phyloP scores from a whole-genome alignment of 164 flowering plant genomes.

The Berberis vulgaris region DNA sequence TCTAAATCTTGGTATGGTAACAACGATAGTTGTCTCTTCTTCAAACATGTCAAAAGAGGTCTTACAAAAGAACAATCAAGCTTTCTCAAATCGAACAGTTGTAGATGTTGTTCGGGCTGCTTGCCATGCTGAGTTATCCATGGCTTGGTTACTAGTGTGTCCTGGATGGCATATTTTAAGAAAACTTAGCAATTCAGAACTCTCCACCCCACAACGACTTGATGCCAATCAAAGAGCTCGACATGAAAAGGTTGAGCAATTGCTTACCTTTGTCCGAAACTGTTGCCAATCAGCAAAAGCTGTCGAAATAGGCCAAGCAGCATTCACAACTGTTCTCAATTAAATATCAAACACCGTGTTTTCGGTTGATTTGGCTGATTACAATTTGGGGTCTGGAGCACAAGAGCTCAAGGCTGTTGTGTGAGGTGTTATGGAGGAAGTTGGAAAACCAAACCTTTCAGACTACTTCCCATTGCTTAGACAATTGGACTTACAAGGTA shows the following conservation, averaged over 20 bases:
- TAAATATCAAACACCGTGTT: constrained; percentile 8
- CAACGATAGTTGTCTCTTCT: constrained; percentile 5
- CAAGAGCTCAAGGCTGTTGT: constrained; percentile 2
- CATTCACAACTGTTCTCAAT: constrained; percentile 4
- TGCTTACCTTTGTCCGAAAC: background rate
- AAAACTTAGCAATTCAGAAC: background rate
- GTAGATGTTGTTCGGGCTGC: background rate
- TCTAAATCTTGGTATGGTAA: constrained; percentile 5
- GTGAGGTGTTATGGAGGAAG: constrained; percentile 1
- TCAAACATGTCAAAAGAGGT: constrained; percentile 5
- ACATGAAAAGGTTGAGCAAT: constrained; percentile 1
- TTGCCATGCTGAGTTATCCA: background rate
- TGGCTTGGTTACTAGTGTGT: background rate
- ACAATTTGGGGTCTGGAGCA: background rate
- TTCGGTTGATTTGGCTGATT: constrained; percentile 3
- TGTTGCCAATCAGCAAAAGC: background rate
- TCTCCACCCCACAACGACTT: background rate
- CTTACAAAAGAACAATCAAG: constrained; percentile 6
- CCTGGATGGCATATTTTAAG: constrained; percentile 5
- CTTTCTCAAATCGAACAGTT: constrained; percentile 3
- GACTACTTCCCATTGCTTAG: constrained; percentile 8
- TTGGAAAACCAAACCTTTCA: constrained; percentile 5
- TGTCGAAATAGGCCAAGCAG: constrained; percentile 6
- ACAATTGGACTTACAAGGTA: constrained; percentile 3
- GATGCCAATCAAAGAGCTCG: constrained; percentile 3